Base-by-base conservation (phyloP, 2,329 filamentous ascomycete species). In the Monilinia polystroma region DNA sequence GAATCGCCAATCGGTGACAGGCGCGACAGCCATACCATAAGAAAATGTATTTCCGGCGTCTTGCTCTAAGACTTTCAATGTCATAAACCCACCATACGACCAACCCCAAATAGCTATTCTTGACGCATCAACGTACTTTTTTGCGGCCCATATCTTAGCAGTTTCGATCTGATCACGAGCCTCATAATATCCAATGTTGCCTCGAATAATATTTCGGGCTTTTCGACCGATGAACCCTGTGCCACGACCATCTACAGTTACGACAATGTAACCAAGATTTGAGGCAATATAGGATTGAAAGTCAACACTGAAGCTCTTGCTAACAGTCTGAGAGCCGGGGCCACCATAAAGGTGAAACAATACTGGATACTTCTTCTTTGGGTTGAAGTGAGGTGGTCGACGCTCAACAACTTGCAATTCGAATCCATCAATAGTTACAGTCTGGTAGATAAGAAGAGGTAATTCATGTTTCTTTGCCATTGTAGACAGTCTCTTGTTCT, bases 21-120 rank as follows among this genome's bases (percentile, higher is more conserved):
- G 95, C 1, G 95, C 95, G 63, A 99, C 96, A 8, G 96, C 93
- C 91, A 99, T 97, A 72, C 95, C 96, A 77, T 99, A 99, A 70
- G 89, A 89, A 81, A 97, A 99, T 0, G 93, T 98, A 75, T 87
- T 78, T 6, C 96, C 95, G 11, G 87, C 94, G 76, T 99, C 95
- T 69, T 87, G 85, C 81, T 99, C 95, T 16, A 99, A 87, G 1
- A 92, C 95, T 81, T 99, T 99, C 74, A 99, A 84, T 7, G 95
- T 92, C 82, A 91, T 91, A 82, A 96, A 99, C 14, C 95, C 95
- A 67, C 95, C 95, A 75, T 95, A 99, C 70, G 92, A 96, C 95
- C 95, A 99, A 58, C 95, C 95, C 95, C 95, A 99, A 75, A 99
- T 96, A 26, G 93, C 93, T 72, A 99, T 86, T 65, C 91, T 87